These are phyloP conservation scores for Azolla pinnata DNA, from an alignment of 75 land plant genomes.

Conservation along the genomic window DNA sequence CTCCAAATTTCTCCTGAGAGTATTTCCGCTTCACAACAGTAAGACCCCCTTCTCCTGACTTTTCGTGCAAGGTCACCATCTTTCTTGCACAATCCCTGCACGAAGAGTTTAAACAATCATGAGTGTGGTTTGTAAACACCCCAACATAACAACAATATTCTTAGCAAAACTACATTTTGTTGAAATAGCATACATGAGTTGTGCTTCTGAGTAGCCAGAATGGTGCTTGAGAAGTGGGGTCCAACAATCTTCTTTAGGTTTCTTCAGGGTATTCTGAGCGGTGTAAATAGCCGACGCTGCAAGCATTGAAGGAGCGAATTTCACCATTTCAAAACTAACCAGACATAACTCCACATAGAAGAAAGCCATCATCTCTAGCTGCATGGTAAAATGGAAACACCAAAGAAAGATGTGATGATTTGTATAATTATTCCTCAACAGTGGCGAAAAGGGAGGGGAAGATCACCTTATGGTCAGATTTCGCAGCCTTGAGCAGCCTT, in stretches of 20 bases:
- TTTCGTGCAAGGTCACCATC: slow-evolving; percentile 29
- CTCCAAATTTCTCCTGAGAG: slow-evolving; percentile 17
- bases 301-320: slow-evolving; percentile 29
- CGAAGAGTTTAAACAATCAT: not conserved
- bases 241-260: slow-evolving; percentile 18
- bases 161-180: not conserved
- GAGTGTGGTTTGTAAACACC: not conserved
- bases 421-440: no score
- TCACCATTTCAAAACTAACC: slow-evolving; percentile 33
- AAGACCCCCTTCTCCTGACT: slow-evolving; percentile 18
- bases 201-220: slow-evolving; percentile 30
- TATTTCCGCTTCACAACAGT: slow-evolving; percentile 35
- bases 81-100: slow-evolving; percentile 22
- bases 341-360: slow-evolving; percentile 37
- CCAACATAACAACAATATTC: not conserved
- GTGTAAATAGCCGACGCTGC: slow-evolving; percentile 43
- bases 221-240: slow-evolving; percentile 21
- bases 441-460: not conserved
- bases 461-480: slow-evolving; percentile 17
- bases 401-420: not conserved
- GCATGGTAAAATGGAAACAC: slow-evolving; percentile 1
- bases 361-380: slow-evolving; percentile 33
- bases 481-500: slow-evolving; percentile 33
- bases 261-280: slow-evolving; percentile 19
- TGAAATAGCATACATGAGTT: slow-evolving; percentile 31